phyloP scores from a whole-genome alignment of 345 rosid genomes.

The Eucalyptus cladocalyx region DNA sequence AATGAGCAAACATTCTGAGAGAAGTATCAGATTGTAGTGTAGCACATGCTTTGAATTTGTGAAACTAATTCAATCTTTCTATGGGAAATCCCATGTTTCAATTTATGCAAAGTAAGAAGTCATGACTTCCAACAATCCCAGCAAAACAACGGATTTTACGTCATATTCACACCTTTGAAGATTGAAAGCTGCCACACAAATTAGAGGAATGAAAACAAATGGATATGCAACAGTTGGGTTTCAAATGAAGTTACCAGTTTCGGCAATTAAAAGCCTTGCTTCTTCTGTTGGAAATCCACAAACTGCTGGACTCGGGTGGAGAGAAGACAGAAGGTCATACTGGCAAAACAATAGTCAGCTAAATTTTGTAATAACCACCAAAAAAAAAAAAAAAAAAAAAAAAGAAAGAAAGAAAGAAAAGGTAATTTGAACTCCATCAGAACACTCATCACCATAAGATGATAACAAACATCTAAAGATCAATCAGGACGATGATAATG shows the following conservation, averaged over 20 bases:
- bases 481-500: background rate
- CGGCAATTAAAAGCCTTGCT: slow-evolving; percentile 63
- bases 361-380: background rate
- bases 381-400: background rate
- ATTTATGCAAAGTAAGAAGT: background rate
- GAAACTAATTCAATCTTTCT: background rate
- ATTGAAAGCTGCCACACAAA: background rate
- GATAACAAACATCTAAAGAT: background rate
- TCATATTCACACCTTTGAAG: background rate
- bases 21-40: background rate
- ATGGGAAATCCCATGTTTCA: background rate
- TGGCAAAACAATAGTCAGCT: slow-evolving; percentile 9
- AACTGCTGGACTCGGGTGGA: slow-evolving; percentile 89
- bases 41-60: background rate
- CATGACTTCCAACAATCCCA: background rate
- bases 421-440: background rate
- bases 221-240: background rate
- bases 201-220: background rate
- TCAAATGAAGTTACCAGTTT: slow-evolving; percentile 33
- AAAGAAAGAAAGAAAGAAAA: background rate
- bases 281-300: slow-evolving; percentile 82
- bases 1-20: background rate
- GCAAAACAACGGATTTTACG: background rate
- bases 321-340: slow-evolving; percentile 64
- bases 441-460: background rate